Evolutionary conservation across 106 monocot genomes (phyloP).

Genomic region (Dendrobium catenatum): DNA sequence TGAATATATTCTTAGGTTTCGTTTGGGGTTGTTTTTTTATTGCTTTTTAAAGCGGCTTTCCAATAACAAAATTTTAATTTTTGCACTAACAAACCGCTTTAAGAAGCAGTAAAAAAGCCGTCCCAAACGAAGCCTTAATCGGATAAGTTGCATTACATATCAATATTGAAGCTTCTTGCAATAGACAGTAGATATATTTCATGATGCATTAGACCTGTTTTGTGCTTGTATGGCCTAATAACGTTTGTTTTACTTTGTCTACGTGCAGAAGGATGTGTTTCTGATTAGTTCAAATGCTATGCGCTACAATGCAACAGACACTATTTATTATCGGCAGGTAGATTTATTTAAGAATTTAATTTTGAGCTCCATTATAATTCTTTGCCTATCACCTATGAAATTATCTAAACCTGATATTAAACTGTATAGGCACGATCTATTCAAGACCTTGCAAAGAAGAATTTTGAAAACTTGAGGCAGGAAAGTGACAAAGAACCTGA

Average conservation of each 20-base stretch:
- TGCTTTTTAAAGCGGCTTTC: no score
- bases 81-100: no score
- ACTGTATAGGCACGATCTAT: conserved; percentile 48
- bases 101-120: no score
- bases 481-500: conserved; percentile 60
- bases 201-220: background rate
- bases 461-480: conserved; percentile 61
- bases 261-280: conserved; percentile 52
- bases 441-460: conserved; percentile 69
- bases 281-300: conserved; percentile 69
- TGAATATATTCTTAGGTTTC: background rate
- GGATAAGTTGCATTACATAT: background rate
- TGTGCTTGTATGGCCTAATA: background rate
- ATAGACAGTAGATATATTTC: background rate
- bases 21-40: no score
- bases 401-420: background rate
- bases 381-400: background rate
- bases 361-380: background rate
- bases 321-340: conserved; percentile 67
- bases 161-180: background rate
- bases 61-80: no score
- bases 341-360: background rate
- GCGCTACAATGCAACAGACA: conserved; percentile 56
- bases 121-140: background rate
- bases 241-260: background rate